Base-by-base conservation (phyloP, 768 basidiomycete genomes). In the Kwoniella bestiolae region DNA sequence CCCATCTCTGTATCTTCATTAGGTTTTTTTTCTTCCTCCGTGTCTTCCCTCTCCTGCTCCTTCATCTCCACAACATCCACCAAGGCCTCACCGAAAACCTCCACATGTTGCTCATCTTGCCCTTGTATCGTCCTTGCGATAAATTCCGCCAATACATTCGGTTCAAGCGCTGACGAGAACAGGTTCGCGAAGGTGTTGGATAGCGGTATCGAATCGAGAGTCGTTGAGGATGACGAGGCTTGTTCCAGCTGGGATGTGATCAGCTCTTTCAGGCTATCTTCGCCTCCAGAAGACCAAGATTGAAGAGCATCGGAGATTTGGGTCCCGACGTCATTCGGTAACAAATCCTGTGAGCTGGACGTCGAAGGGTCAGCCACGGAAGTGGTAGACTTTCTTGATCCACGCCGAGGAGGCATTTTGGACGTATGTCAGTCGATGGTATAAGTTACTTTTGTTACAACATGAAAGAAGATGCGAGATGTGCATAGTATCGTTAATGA, bases 21-120 rank as follows among this genome's bases (percentile, higher is more conserved):
- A 45, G 29, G 29, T 32, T 41, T 59, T 8, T 60, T 18, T 7
- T 67, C 73, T 32, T 68, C 52, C 8, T 12, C 29, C n/a, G 26
- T 56, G 29, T 71, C 70, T 61, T 74, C 72, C 35, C 21, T 51
- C 14, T 71, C 65, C 60, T 70, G 59, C 51, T 74, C 69, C 58
- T 67, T 52, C 47, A 68, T 56, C 67, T 77, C 51, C 51, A 73
- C 65, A 1, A 61, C 64, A 34, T 57, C 60, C 23, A 56, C 50
- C 35, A 66, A 31, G 31, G 38, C 34, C 50, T 65, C 63, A 9
- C 63, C 56, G n/a, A 65, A 41, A n/a, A 57, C 47, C 44, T 58
- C 67, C n/a, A 60, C 41, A n/a, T 21, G 55, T 34, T 45, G 38
- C 21, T 51, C 60, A 55, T 44, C 63, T 21, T 23, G 35, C 49